Base-by-base conservation (phyloP, 352 stramenopile genomes). In the Phytopythium aichiense region DNA sequence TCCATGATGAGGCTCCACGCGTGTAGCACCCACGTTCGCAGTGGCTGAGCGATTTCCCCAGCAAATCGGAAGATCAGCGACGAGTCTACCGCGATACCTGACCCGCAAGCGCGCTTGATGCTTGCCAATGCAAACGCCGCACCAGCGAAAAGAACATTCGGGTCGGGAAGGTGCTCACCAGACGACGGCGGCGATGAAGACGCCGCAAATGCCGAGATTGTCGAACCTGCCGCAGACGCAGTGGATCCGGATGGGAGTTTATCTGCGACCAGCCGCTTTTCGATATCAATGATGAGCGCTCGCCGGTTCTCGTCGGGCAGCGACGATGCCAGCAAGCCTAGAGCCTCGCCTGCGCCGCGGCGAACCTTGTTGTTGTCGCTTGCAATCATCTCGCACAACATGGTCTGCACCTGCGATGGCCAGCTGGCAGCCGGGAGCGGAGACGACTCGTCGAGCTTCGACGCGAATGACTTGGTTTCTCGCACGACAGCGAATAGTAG, bases 11-110 rank as follows among this genome's bases (percentile, higher is more conserved):
- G 84, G 58, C 84, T 86, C 87, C 87, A 95, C 20, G 84, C 78
- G 66, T 94, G 80, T 50, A 95, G 61, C 51, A 91, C 88, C 87
- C 84, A 95, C 15, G 83, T 89, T 13, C 87, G 84, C n/a, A 94
- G 40, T 25, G 87, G 87, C 57, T 95, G 85, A 9, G 71, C 74
- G 30, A 81, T 79, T 35, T 94, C 84, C 3, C 74, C 67, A 1
- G 79, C 78, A 67, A 92, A 84, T 0, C 77, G 71, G 42, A 91
- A 89, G 60, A 95, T 87, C 18, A 95, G 66, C 8, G 71, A 72
- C 4, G 83, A 88, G 57, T 95, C 85, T 9, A 95, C 77, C 4
- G 74, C 74, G n/a, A 92, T 79, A 4, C 81, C 74, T 7, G 84
- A 94, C 0, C 87, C 87, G 64, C 87, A 95, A 43, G 66, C 66